Base-by-base conservation (phyloP, 768 basidiomycete genomes). In the Trametes sanguinea region DNA sequence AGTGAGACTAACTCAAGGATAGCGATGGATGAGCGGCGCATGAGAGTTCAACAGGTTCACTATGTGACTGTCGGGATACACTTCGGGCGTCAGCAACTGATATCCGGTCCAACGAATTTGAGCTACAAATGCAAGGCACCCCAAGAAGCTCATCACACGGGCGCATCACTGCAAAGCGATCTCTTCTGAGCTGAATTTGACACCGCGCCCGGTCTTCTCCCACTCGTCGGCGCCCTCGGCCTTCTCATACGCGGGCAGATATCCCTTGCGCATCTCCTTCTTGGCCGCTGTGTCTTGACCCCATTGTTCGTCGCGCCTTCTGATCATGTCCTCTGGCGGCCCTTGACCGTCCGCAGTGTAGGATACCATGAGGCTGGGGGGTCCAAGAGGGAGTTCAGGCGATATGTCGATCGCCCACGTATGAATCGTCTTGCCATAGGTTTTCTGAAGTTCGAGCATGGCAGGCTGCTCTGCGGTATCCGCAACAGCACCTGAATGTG, bases 391-490 rank as follows among this genome's bases (percentile, higher is more conserved):
- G 29, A 79, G 58, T 39, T 78, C 77, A 0, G 79, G 76, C 61
- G 76, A 61, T 35, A 70, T 71, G 61, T 81, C 80, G 47, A 65
- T 63, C 11, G 73, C 67, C 75, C 78, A 78, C 10, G 75, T 77
- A n/a, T 76, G 74, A 33, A 77, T 72, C 4, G 75, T 70, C 72
- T 82, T 83, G 43, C 80, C 83, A 60, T 81, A 83, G 3, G 80
- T 79, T 47, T 73, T 69, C 57, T 83, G 79, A 3, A 82, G 69
- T 58, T 79, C 75, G 8, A 75, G 71, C 79, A 83, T 82, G 3
- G 70, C 72, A 0, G 71, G 74, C 62, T 78, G 71, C 59, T 80
- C 76, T 3, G 76, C 73, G 11, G 64, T 53, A 46, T 80, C 77
- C 29, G 76, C 75, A 11, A 74, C 71, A 7, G 64, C 61, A 30